These are phyloP conservation scores for Aegle marmelos DNA, from an alignment of 345 rosid species.

Conservation along the genomic window DNA sequence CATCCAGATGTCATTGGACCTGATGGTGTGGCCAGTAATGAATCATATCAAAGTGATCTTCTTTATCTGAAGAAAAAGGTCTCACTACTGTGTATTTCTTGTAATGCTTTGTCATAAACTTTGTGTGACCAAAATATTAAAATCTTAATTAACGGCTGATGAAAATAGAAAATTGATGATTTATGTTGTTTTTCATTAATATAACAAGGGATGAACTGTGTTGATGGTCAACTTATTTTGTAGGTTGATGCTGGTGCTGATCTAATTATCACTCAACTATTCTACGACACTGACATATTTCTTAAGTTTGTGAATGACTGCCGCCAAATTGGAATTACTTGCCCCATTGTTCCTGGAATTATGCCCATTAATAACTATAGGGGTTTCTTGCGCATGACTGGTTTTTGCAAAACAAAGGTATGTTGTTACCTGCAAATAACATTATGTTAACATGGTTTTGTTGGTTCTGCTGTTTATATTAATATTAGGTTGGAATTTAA, in stretches of 20 bases:
- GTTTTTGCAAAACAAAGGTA: constrained; percentile 96
- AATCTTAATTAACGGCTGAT: neutral
- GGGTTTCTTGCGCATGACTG: constrained; percentile 93
- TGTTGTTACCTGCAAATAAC: neutral
- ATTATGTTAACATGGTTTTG: neutral
- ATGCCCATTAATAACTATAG: constrained; percentile 96
- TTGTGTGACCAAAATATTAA: neutral
- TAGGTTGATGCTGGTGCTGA: constrained; percentile 99
- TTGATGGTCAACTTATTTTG: constrained; percentile 17
- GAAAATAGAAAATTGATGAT: neutral
- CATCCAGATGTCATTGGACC: constrained; percentile 86
- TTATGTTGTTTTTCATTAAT: neutral
- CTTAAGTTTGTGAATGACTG: constrained; percentile 95
- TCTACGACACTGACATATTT: constrained; percentile 88
- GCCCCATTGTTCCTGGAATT: constrained; percentile 95
- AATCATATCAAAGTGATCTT: constrained; percentile 77
- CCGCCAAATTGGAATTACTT: constrained; percentile 77
- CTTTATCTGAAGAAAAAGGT: constrained; percentile 91
- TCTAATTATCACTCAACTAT: constrained; percentile 77
- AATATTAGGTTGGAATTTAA: constrained; percentile 6
- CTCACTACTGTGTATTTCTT: neutral
- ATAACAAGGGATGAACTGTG: neutral
- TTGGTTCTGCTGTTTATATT: neutral
- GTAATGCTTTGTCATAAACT: neutral
- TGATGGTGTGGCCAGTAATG: constrained; percentile 66